Conservation (phyloP, 1,284 basidiomycete genomes). For the Cryptococcus floricola region DNA sequence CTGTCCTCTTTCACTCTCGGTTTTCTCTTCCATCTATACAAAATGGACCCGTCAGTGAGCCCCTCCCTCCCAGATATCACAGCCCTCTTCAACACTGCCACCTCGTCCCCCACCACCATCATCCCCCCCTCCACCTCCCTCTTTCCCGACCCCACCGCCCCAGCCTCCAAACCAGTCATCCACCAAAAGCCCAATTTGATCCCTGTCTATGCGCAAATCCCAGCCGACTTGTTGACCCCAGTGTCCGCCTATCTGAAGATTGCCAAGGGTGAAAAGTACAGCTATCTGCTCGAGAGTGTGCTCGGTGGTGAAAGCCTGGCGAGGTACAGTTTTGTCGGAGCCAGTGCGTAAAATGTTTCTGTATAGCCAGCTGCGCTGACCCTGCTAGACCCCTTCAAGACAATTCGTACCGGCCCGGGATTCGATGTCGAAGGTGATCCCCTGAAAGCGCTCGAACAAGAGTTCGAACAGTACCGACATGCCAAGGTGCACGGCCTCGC, state of each 20-base stretch:
- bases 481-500: constrained; percentile 85
- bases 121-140: constrained; percentile 25
- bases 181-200: constrained; percentile 49
- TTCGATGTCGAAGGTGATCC: constrained; percentile 86
- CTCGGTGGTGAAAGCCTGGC: constrained; percentile 85
- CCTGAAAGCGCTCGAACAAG: constrained; percentile 74
- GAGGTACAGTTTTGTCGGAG: constrained; percentile 93
- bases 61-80: constrained; percentile 37
- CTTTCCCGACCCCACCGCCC: constrained; percentile 7
- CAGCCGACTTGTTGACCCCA: constrained; percentile 94
- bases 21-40: neutral
- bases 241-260: constrained; percentile 94
- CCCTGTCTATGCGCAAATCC: constrained; percentile 86
- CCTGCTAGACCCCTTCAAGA: constrained; percentile 77
- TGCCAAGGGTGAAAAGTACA: constrained; percentile 85
- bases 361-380: constrained; percentile 6
- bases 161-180: constrained; percentile 2
- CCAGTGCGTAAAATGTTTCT: constrained; percentile 59
- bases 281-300: constrained; percentile 89
- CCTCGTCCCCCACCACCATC: constrained; percentile 37
- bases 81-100: constrained; percentile 25
- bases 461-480: constrained; percentile 82
- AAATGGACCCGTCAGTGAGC: constrained; percentile 18
- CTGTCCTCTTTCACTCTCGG: neutral
- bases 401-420: constrained; percentile 80